These are phyloP conservation scores for Pythium aphanidermatum DNA, from an alignment of 352 stramenopile genomes.

Conservation along the genomic window DNA sequence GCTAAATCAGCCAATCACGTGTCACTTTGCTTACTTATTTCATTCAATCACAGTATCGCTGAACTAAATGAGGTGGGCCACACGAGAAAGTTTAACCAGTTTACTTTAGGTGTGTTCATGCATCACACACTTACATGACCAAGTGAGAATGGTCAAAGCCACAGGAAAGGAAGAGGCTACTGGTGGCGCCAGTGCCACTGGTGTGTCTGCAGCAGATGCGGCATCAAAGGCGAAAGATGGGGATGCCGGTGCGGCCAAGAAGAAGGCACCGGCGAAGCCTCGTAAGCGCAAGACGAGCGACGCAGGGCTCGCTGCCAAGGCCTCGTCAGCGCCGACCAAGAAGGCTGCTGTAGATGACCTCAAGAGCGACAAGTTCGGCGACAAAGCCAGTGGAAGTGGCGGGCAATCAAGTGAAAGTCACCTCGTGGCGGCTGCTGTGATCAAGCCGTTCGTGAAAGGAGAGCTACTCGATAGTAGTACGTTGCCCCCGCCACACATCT, in stretches of 20 bases:
- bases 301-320: constrained; percentile 28
- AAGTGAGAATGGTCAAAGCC: too few species aligned
- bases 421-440: neutral
- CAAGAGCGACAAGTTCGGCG: constrained; percentile 6
- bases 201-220: neutral
- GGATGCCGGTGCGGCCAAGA: constrained; percentile 30
- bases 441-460: constrained; percentile 75
- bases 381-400: constrained; percentile 5
- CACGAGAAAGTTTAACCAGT: too few species aligned
- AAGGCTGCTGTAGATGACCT: constrained; percentile 22
- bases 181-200: constrained; percentile 9
- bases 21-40: too few species aligned
- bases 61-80: too few species aligned
- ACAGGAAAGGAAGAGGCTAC: too few species aligned
- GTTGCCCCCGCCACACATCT: too few species aligned
- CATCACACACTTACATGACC: neutral
- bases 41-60: too few species aligned
- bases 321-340: constrained; percentile 30
- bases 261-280: constrained; percentile 62
- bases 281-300: constrained; percentile 77
- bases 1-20: too few species aligned
- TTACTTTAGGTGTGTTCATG: too few species aligned
- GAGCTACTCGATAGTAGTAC: constrained; percentile 80
- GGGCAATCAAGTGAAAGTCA: constrained; percentile 7
- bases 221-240: constrained; percentile 12